Percentiles rank a stretch among this genome's conserved stretches.
These are phyloP conservation scores for Mycena galopus DNA, from an alignment of 768 basidiomycete genomes.

Conservation along the genomic window DNA sequence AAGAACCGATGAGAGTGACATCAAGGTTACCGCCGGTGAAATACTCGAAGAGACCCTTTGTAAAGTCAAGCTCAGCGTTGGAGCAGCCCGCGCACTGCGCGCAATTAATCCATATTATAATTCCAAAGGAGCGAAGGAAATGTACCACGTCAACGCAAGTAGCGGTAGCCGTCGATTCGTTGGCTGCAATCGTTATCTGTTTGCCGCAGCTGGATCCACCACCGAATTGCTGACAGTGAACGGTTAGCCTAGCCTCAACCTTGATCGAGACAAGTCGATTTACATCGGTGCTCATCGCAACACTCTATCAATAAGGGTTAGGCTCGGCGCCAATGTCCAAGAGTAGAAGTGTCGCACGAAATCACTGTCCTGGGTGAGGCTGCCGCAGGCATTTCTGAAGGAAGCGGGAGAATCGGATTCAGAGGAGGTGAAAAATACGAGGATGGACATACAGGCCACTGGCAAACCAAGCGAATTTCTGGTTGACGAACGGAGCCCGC, in stretches of 20 bases:
- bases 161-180: constrained; percentile 25
- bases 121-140: too few relatives aligned
- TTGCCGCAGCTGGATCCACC: constrained; percentile 29
- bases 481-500: background rate
- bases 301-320: constrained; percentile 10
- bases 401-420: background rate
- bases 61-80: constrained; percentile 24
- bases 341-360: constrained; percentile 7
- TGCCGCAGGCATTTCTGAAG: constrained; percentile 32
- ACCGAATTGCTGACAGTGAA: constrained; percentile 26
- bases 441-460: constrained; percentile 17
- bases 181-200: constrained; percentile 24
- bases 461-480: constrained; percentile 27
- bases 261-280: background rate
- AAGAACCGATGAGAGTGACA: constrained; percentile 25
- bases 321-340: background rate
- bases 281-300: constrained; percentile 32
- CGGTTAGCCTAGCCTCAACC: background rate
- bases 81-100: constrained; percentile 29
- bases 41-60: constrained; percentile 30
- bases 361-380: constrained; percentile 27
- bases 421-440: background rate
- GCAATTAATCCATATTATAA: background rate
- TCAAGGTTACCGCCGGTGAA: constrained; percentile 19
- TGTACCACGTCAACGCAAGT: constrained; percentile 34